These are phyloP conservation scores for Gamsiella multidivaricata DNA, from an alignment of 192 early-diverging fungal genomes.

Conservation along the genomic window DNA sequence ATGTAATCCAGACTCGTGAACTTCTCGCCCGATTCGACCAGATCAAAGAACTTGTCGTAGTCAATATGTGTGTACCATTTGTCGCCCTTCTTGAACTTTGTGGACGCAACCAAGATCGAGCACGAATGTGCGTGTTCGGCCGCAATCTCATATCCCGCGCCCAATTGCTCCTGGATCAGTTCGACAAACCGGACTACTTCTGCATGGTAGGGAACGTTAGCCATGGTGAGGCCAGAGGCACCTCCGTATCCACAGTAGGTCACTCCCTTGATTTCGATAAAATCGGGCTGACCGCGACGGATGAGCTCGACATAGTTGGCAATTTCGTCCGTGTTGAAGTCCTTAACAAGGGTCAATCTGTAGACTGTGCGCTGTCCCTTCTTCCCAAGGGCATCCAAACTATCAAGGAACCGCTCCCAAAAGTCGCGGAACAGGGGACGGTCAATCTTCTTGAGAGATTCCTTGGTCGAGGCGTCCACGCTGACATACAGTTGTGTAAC, in stretches of 20 bases:
- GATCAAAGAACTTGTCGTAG: constrained; percentile 73
- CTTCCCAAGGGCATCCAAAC: constrained; percentile 69
- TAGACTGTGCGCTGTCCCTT: constrained; percentile 82
- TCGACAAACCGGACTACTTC: constrained; percentile 77
- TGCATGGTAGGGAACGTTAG: constrained; percentile 76
- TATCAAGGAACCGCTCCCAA: constrained; percentile 78
- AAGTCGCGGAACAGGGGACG: constrained; percentile 80
- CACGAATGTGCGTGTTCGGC: constrained; percentile 78
- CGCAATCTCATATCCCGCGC: constrained; percentile 74
- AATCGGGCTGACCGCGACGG: constrained; percentile 70
- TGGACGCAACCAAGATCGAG: constrained; percentile 72
- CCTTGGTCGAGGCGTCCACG: constrained; percentile 82
- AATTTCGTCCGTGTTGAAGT: constrained; percentile 74
- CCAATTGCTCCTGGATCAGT: constrained; percentile 62
- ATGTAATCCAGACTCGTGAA: constrained; percentile 76
- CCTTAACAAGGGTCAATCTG: constrained; percentile 79
- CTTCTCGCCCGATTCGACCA: constrained; percentile 62
- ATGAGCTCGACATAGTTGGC: constrained; percentile 74
- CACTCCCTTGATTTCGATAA: constrained; percentile 83
- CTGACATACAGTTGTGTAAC: constrained; percentile 80
- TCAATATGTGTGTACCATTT: constrained; percentile 82
- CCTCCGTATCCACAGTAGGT: constrained; percentile 81
- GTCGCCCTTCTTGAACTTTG: constrained; percentile 72
- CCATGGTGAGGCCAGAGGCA: constrained; percentile 73
- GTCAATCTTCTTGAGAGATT: constrained; percentile 79